Evolutionary conservation across 2,329 filamentous ascomycete species (phyloP), one percentile per base, ranked within the genome.

Genomic region (Cadophora luteo-olivacea): DNA sequence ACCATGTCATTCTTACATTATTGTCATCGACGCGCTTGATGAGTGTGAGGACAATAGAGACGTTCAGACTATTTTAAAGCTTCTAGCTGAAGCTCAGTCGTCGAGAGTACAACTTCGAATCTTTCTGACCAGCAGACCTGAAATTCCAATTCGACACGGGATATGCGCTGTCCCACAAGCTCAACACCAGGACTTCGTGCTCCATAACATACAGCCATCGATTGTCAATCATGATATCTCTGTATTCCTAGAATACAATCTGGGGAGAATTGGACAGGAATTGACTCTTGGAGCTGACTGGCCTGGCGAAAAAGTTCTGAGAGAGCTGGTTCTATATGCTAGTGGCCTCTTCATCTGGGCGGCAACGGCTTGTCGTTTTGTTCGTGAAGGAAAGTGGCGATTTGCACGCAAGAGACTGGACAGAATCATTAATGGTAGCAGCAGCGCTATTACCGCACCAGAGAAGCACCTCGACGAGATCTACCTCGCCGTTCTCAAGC

Each of bases 11-110:
- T 61, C 38, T 8, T 61, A 61, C 49, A 4, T 61, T 3, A 22
- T 78, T n/a, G 70, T 79, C 2, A 71, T 78, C 19, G 77, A 79
- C 69, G 77, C 77, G 1, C 69, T 78, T 33, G 75, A 79, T 69
- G 75, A 79, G 66, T 79, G 76, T 64, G 74, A 75, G 5, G 32
- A 48, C 11, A 68, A 76, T 9, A 61, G 69, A 9, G 60, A 75
- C 61, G 63, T 73, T 19, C 66, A 52, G 33, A 67, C 69, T 1
- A 69, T 78, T 54, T 32, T 76, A 16, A 66, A 72, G 19, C 73
- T 77, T 38, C 38, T 77, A 33, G 68, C 70, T 24, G 65, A 73
- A 58, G 36, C 38, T 61, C 38, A 38, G 49, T 32, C 14, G 14
- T 48, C 22, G 25, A 73, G 9, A 12, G 64, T 72, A 14, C 63